Conservation (phyloP, 345 rosid genomes). For the Laguncularia racemosa region DNA sequence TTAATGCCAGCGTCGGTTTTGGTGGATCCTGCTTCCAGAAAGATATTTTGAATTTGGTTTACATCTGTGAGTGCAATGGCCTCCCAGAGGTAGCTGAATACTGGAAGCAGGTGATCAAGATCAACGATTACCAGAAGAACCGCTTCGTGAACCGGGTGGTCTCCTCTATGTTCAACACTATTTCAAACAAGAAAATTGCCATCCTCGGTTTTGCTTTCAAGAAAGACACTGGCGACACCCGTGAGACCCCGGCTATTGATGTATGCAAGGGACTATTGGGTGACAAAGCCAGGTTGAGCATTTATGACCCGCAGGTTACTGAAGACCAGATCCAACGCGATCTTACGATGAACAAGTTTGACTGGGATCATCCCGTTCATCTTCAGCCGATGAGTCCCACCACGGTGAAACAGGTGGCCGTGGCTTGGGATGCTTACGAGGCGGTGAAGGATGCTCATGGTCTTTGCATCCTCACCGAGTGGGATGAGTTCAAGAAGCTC, state of each 20-base stretch:
- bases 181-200: conserved; percentile 76
- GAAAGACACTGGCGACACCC: conserved; percentile 92
- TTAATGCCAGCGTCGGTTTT: conserved; percentile 88
- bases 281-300: conserved; percentile 84
- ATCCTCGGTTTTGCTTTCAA: conserved; percentile 81
- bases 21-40: conserved; percentile 96
- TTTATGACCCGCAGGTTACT: conserved; percentile 85
- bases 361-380: conserved; percentile 95
- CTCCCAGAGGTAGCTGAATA: conserved; percentile 93
- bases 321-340: conserved; percentile 94
- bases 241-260: conserved; percentile 92
- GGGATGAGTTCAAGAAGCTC: conserved; percentile 92
- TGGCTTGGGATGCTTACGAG: conserved; percentile 72
- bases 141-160: conserved; percentile 83
- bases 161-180: conserved; percentile 88
- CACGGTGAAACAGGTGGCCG: conserved; percentile 67
- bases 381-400: conserved; percentile 92
- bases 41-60: conserved; percentile 79
- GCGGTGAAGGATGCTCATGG: conserved; percentile 88
- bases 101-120: conserved; percentile 96
- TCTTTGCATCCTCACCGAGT: conserved; percentile 85
- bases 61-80: conserved; percentile 94
- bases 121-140: conserved; percentile 86
- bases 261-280: conserved; percentile 92
- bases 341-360: conserved; percentile 83